These are phyloP conservation scores for Monosporascus sp. DNA, from an alignment of 2,329 filamentous ascomycete genomes.

Conservation along the genomic window DNA sequence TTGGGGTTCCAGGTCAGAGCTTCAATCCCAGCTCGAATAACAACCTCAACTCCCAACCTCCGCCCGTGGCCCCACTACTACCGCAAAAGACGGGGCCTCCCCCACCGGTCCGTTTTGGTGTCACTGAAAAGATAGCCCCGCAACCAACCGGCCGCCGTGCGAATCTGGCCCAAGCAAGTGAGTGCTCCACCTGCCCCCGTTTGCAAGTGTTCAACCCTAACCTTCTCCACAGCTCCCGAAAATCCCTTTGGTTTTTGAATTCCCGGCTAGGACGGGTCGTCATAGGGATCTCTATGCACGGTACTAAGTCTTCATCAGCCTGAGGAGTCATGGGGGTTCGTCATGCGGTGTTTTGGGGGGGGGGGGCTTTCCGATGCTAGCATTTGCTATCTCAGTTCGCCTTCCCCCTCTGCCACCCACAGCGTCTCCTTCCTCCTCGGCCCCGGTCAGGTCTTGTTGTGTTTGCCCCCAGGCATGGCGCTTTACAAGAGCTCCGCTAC, in stretches of 20 bases:
- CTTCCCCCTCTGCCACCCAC: too few species aligned
- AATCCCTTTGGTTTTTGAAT: conserved; percentile 48
- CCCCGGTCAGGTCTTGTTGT: too few species aligned
- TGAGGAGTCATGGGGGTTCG: background rate
- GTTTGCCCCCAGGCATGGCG: too few species aligned
- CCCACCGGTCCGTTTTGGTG: conserved; percentile 84
- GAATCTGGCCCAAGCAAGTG: conserved; percentile 92
- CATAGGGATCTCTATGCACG: background rate
- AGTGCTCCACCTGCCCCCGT: conserved; percentile 43
- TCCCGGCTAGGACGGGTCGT: background rate
- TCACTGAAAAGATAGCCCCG: conserved; percentile 73
- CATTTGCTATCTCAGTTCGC: too few species aligned
- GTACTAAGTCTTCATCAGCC: background rate
- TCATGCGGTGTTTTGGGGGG: too few species aligned
- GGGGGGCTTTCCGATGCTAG: too few species aligned
- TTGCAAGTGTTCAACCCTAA: conserved; percentile 17
- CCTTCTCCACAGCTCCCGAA: conserved; percentile 37
- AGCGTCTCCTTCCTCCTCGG: too few species aligned
- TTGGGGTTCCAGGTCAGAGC: conserved; percentile 41
- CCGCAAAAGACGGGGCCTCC: conserved; percentile 82
- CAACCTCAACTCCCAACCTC: conserved; percentile 50
- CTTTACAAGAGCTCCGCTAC: too few species aligned
- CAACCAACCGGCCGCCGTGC: conserved; percentile 87
- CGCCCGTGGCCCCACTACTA: conserved; percentile 57
- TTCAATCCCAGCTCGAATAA: conserved; percentile 45